phyloP scores from a whole-genome alignment of 495 filamentous ascomycete species.

The Penicillium canescens region DNA sequence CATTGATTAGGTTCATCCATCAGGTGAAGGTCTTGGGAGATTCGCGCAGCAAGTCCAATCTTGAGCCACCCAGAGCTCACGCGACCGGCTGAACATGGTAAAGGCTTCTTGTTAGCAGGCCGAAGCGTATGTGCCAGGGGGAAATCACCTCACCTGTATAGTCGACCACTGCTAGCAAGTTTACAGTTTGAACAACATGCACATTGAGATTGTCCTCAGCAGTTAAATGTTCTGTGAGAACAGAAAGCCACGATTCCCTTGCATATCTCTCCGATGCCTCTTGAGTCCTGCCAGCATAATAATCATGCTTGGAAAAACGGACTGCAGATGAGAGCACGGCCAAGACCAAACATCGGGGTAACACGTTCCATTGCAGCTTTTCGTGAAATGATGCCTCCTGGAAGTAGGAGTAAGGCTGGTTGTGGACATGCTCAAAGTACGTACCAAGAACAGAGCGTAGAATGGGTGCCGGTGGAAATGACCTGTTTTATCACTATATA shows the following conservation, averaged over 20 bases:
- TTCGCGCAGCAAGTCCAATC: slow-evolving; percentile 30
- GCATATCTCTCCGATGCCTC: slow-evolving; percentile 25
- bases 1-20: slow-evolving; percentile 26
- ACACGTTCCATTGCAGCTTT: slow-evolving; percentile 6
- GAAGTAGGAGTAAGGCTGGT: slow-evolving; percentile 34
- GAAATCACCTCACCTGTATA: slow-evolving; percentile 21
- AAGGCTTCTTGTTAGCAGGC: not conserved
- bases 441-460: slow-evolving; percentile 24
- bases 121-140: not conserved
- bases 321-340: slow-evolving; percentile 28
- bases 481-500: not conserved
- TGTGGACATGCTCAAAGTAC: slow-evolving; percentile 29
- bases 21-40: slow-evolving; percentile 28
- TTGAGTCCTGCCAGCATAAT: slow-evolving; percentile 13
- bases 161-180: slow-evolving; percentile 27
- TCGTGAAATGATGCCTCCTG: slow-evolving; percentile 27
- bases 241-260: slow-evolving; percentile 28
- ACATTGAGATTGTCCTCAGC: slow-evolving; percentile 23
- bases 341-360: slow-evolving; percentile 24
- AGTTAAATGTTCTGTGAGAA: slow-evolving; percentile 27
- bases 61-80: slow-evolving; percentile 31
- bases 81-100: slow-evolving; percentile 21
- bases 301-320: slow-evolving; percentile 25
- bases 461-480: slow-evolving; percentile 19
- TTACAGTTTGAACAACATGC: slow-evolving; percentile 28